Base-by-base conservation (phyloP, 331 rosid genomes). In the Quercus phellos region DNA sequence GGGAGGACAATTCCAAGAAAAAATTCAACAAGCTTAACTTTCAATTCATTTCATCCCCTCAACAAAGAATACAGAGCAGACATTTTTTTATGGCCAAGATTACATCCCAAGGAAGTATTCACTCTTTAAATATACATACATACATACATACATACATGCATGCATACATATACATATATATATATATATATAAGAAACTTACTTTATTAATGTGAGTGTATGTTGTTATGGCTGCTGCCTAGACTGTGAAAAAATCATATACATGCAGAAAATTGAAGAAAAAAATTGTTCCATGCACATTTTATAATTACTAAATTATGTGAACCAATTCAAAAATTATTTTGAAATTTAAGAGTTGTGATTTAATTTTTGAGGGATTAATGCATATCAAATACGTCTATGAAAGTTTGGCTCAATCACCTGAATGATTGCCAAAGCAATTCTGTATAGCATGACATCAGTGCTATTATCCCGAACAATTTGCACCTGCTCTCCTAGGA, bases 401-500 rank as follows among this genome's bases (percentile, higher is more conserved):
- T 64, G 58, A 78, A 3, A 51, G 55, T 60, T 60, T 29, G 74
- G 75, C 51, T 12, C 27, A 79, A 69, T 64, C 68, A 93, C 99
- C 99, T 94, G 96, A 86, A 94, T 94, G 79, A 93, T 91, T 87
- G 98, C 96, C 85, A 92, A 86, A 60, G 98, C 87, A 79, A 92
- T 92, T 85, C 97, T 88, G 91, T 94, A 92, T 32, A 94, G 85
- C 99, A 94, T 92, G 87, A 94, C 81, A 80, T 94, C 98, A 0
- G 99, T 91, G 88, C 97, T 91, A 82, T 94, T 92, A 55, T 94
- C 99, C 42, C 94, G 98, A 80, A 94, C 99, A 81, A 90, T 92
- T 88, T 94, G 97, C 74, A 94, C 91, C 82, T 94, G 99, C 90
- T 92, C 99, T 76, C 96, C 99, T 19, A 94, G 96, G 85, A 94